Evolutionary conservation across 805 yeast genomes (phyloP), one percentile per base, ranked within the genome.

Genomic region (Saccharomycopsis oosterbeekiorum): DNA sequence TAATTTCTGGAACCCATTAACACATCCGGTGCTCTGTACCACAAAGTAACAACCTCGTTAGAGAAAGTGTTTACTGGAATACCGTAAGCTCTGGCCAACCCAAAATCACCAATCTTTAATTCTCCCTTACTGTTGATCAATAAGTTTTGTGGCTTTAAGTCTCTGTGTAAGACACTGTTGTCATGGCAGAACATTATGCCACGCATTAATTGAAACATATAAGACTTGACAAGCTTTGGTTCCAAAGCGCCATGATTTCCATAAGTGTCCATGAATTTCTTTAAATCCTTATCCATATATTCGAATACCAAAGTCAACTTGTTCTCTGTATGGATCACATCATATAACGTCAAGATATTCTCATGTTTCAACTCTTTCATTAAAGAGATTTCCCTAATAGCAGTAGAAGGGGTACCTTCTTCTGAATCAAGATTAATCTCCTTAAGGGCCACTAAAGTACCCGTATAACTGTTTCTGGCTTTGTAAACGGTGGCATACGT

Each of bases 401-500:
- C 99, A 0, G 99, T 94, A 4, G 97, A 90, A 8, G 99, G 99
- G 1, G 98, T 96, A 43, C 99, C 99, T 75, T 94, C 97, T 70
- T 94, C 99, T 58, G 96, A 86, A 70, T 94, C 99, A 64, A 93
- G 78, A 68, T 88, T 88, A 75, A 94, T 94, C 72, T 94, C 98
- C 72, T 94, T 94, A 68, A 94, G 78, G 0, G 99, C 99, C 19
- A 94, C 99, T 19, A 92, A 79, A 60, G 89, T 91, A 58, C 91
- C 97, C 36, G 92, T 86, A 68, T 85, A 83, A 65, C 89, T 83
- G 72, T 89, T 94, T 70, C 90, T 83, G 50, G 88, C 99, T 70
- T 93, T 94, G 77, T 93, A 94, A 40, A 94, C 99, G n/a, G 97
- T 96, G 68, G 99, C 99, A 75, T 94, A 94, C 0, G 99, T 89